A percentile compares a stretch with the other conserved stretches of the same genome.
Evolutionary conservation across 1,284 basidiomycete species (phyloP).

Genomic region (Trametes pubescens): DNA sequence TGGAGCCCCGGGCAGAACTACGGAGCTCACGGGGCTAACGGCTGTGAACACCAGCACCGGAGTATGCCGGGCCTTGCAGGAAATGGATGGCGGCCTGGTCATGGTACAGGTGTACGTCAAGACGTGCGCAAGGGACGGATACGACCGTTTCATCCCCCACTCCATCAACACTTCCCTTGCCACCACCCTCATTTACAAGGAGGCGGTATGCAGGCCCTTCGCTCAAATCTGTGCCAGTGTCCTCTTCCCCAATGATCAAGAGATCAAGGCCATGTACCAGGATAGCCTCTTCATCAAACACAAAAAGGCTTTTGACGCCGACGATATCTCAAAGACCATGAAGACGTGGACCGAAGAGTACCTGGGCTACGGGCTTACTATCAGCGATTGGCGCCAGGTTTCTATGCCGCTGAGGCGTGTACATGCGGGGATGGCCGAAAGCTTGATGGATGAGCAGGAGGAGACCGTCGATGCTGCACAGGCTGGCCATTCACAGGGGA

Average conservation of each 20-base stretch:
- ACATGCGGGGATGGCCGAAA: conserved; percentile 18
- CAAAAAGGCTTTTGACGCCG: conserved; percentile 12
- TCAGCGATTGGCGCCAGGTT: conserved; percentile 19
- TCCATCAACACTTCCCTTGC: conserved; percentile 19
- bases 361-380: conserved; percentile 2
- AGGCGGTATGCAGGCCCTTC: conserved; percentile 16
- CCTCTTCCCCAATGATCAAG: conserved; percentile 4
- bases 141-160: conserved; percentile 10
- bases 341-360: conserved; percentile 7
- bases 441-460: conserved; percentile 5
- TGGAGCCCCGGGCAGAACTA: conserved; percentile 18
- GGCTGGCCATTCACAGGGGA: conserved; percentile 13
- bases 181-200: conserved; percentile 15
- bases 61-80: conserved; percentile 13
- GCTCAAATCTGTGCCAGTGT: conserved; percentile 19
- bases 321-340: conserved; percentile 14
- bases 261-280: conserved; percentile 15
- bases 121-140: too few species aligned
- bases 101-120: too few species aligned
- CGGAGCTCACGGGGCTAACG: conserved; percentile 9
- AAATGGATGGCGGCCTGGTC: conserved; percentile 12
- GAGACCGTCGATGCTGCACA: conserved; percentile 16
- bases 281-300: conserved; percentile 19
- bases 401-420: conserved; percentile 14
- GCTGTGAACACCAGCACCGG: conserved; percentile 11